Evolutionary conservation across 768 basidiomycete genomes (phyloP).

Genomic region (Dioszegia crocea): DNA sequence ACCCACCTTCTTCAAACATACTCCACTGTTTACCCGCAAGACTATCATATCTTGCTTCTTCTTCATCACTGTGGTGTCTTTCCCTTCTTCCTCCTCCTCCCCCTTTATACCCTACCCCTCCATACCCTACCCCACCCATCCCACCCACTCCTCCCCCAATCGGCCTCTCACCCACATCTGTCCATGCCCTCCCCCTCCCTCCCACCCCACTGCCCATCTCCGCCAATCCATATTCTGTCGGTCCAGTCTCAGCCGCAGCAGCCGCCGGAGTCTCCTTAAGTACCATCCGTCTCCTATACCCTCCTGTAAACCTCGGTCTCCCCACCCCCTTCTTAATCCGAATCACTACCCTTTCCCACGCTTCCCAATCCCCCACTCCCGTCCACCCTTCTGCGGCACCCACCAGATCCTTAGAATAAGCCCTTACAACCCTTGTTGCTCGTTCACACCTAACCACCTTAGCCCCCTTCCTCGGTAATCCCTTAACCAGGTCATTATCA

Average conservation of each 20-base stretch:
- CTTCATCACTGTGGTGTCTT: constrained; percentile 38
- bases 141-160: too few species aligned
- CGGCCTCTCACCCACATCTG: too few species aligned
- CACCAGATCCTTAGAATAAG: constrained; percentile 82
- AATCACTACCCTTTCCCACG: constrained; percentile 38
- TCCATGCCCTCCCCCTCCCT: too few species aligned
- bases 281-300: constrained; percentile 22
- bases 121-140: too few species aligned
- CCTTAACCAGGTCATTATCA: constrained; percentile 54
- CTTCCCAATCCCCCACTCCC: constrained; percentile 30
- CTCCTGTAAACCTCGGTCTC: constrained; percentile 27
- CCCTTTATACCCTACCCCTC: not conserved
- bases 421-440: constrained; percentile 74
- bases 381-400: constrained; percentile 53
- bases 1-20: constrained; percentile 80
- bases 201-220: not conserved
- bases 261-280: constrained; percentile 29
- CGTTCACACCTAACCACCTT: constrained; percentile 71
- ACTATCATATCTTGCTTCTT: constrained; percentile 70
- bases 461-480: constrained; percentile 67
- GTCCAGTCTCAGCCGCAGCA: constrained; percentile 8
- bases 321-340: constrained; percentile 14
- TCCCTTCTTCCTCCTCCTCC: not conserved
- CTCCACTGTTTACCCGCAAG: constrained; percentile 88
- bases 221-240: not conserved